A percentile compares a stretch with the other conserved stretches of the same genome.
Conservation (phyloP, 2,329 filamentous ascomycete genomes). For the Apiospora rasikravindrae region DNA sequence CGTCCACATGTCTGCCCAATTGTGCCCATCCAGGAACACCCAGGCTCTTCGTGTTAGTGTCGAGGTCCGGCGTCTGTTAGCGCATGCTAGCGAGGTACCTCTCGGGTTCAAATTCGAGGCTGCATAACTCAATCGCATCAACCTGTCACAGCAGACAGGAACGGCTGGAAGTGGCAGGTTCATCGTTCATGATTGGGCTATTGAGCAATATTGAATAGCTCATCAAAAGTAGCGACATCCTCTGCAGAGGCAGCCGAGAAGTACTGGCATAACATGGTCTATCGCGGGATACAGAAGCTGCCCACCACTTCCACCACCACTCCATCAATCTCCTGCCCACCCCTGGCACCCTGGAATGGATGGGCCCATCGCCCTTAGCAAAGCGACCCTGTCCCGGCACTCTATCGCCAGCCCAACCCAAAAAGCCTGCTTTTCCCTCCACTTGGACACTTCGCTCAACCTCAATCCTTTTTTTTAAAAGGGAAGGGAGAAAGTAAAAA, state of each 20-base stretch:
- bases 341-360: not conserved
- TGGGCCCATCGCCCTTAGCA: conserved; percentile 3
- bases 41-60: conserved; percentile 2
- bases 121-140: not conserved
- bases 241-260: not conserved
- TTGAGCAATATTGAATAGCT: not conserved
- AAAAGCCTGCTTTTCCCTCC: conserved; percentile 23
- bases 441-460: conserved; percentile 23
- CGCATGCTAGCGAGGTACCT: conserved; percentile 16
- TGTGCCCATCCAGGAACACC: conserved; percentile 18
- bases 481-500: not conserved
- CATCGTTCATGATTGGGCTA: not conserved
- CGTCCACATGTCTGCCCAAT: conserved; percentile 19
- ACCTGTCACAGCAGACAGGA: not conserved
- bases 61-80: conserved; percentile 1
- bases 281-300: not conserved
- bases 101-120: not conserved
- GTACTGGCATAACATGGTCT: conserved; percentile 16
- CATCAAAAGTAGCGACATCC: not conserved
- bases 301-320: not conserved
- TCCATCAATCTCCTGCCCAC: not conserved
- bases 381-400: conserved; percentile 18
- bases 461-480: conserved; percentile 20
- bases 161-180: not conserved
- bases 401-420: conserved; percentile 19